Base-by-base conservation (phyloP, 441 rosid species). In the Capsella rubella region DNA sequence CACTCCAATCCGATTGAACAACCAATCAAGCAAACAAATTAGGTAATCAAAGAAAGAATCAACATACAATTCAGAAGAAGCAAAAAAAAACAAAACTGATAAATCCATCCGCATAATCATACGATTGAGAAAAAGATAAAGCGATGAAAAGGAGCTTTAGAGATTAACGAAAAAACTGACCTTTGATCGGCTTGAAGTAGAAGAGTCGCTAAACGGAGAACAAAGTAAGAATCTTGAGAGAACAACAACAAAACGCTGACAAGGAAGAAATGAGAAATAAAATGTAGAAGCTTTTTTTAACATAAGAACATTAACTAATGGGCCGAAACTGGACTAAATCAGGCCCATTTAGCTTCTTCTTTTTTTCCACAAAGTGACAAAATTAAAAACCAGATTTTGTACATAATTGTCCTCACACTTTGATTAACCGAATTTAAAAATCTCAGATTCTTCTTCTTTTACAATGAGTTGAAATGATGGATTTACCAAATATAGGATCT, bases 401-500 rank as follows among this genome's bases (percentile, higher is more conserved):
- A 56, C 42, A 32, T 56, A 42, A 27, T 45, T 69, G 13, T 40
- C 0, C 6, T 5, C 58, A 32, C 51, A 15, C 45, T 43, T 21
- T 16, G 16, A 67, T 11, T 43, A 56, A 46, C 42, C 16, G 25
- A 59, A 59, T 35, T 46, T 25, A 35, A 37, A 49, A 52, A 50
- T 60, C 42, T 71, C 9, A 21, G 52, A 71, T 51, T 40, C 53
- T 71, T 29, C 43, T 61, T 5, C 31, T 21, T 51, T 72, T 50
- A 43, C 47, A 72, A 42, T 8, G 54, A 42, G 75, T 52, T 62
- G 35, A 29, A 21, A 31, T 42, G 21, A 31, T 42, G 32, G 27
- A 71, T 52, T 51, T 37, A 61, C 40, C 67, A 70, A 25, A 61
- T 28, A 51, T 51, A 60, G 40, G 52, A 60, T 71, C 60, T 50